Evolutionary conservation across 306 rosid species (phyloP).

Genomic region (Lupinus albus): DNA sequence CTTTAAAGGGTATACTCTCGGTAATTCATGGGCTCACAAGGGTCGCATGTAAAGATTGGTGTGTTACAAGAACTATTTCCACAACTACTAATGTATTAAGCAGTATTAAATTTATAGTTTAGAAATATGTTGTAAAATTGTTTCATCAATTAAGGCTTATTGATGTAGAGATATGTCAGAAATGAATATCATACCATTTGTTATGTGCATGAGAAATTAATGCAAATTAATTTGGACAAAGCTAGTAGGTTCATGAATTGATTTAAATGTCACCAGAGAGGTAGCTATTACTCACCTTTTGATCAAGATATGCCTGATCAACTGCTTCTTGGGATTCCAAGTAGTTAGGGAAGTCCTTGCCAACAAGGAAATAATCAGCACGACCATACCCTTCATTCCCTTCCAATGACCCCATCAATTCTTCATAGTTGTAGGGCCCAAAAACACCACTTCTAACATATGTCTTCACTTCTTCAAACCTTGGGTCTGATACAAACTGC

Average conservation of each 20-base stretch:
- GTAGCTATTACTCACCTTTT: slow-evolving; percentile 53
- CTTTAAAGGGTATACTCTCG: no score
- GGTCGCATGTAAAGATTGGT: no score
- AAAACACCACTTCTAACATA: slow-evolving; percentile 84
- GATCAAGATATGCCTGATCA: slow-evolving; percentile 75
- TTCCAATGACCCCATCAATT: slow-evolving; percentile 84
- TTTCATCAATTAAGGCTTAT: no score
- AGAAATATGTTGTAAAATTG: slow-evolving; percentile 14
- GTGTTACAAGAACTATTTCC: slow-evolving; percentile 6
- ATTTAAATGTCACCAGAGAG: not conserved
- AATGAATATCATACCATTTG: not conserved
- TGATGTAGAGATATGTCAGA: slow-evolving; percentile 17
- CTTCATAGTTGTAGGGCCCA: slow-evolving; percentile 65
- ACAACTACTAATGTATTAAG: slow-evolving; percentile 9
- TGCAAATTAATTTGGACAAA: slow-evolving; percentile 4
- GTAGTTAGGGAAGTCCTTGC: slow-evolving; percentile 91
- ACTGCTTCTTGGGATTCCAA: slow-evolving; percentile 85
- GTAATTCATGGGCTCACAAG: no score
- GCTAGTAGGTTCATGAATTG: not conserved
- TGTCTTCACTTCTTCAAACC: slow-evolving; percentile 86
- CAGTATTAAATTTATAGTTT: slow-evolving; percentile 13
- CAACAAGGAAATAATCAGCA: slow-evolving; percentile 95
- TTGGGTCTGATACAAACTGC: slow-evolving; percentile 83
- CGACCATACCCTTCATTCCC: slow-evolving; percentile 92
- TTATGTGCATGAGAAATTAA: not conserved